Evolutionary conservation across 208 protist species (phyloP).

Genomic region (Trypanosoma melophagium): DNA sequence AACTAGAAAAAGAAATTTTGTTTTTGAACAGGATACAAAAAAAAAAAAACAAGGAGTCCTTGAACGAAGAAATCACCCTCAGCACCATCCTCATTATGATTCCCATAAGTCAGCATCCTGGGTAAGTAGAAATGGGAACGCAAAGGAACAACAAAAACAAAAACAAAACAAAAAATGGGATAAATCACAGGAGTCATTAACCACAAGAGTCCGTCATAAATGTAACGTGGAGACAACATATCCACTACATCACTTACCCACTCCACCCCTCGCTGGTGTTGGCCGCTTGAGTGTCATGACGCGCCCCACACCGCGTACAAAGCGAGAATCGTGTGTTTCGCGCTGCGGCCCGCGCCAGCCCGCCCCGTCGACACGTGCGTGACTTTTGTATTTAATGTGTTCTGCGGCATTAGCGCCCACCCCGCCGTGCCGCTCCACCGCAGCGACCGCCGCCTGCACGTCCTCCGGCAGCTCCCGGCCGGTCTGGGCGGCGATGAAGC

Average conservation of each 20-base stretch:
- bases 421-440: conserved; percentile 20
- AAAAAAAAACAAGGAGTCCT: too few relatives aligned
- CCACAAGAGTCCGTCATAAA: not conserved
- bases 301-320: conserved; percentile 24
- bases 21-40: too few relatives aligned
- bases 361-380: conserved; percentile 15
- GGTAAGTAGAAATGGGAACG: too few relatives aligned
- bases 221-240: not conserved
- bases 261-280: conserved; percentile 1
- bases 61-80: too few relatives aligned
- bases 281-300: conserved; percentile 27
- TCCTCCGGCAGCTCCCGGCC: conserved; percentile 16
- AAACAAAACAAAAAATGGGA: not conserved
- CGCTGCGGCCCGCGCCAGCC: conserved; percentile 18
- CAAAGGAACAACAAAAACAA: not conserved
- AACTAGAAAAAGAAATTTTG: too few relatives aligned
- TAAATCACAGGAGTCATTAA: too few relatives aligned
- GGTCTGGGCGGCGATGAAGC: conserved; percentile 54
- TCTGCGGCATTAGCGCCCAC: not conserved
- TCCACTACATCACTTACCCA: not conserved
- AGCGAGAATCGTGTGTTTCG: conserved; percentile 8
- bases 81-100: too few relatives aligned
- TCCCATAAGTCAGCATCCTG: too few relatives aligned
- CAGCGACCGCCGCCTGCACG: conserved; percentile 20
- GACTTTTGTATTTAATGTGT: conserved; percentile 14